These are phyloP conservation scores for Leccinum fibrillosum DNA, from an alignment of 768 basidiomycete genomes.

Conservation along the genomic window DNA sequence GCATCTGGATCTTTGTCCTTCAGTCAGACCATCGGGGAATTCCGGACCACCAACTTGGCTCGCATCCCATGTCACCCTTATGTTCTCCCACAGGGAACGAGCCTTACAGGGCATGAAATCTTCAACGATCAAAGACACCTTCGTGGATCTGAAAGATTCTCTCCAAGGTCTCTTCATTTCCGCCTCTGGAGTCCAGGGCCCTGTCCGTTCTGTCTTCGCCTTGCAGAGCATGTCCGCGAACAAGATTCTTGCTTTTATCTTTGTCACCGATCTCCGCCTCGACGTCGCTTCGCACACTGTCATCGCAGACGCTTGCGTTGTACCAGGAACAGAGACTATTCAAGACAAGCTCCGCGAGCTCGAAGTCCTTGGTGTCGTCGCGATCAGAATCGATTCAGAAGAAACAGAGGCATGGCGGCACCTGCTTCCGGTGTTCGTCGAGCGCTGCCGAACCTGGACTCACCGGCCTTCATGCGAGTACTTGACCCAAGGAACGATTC, in stretches of 20 bases:
- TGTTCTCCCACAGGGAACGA: slow-evolving; percentile 34
- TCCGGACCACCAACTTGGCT: slow-evolving; percentile 29
- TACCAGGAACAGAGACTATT: slow-evolving; percentile 32
- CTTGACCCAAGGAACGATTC: slow-evolving; percentile 29
- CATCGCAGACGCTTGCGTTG: slow-evolving; percentile 47
- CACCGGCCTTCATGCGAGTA: slow-evolving; percentile 48
- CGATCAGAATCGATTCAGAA: slow-evolving; percentile 13
- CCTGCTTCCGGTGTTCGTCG: slow-evolving; percentile 47
- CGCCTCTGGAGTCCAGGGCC: slow-evolving; percentile 22
- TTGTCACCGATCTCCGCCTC: slow-evolving; percentile 44
- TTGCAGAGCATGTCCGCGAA: slow-evolving; percentile 15
- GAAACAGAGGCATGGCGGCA: slow-evolving; percentile 44
- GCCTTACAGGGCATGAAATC: background rate
- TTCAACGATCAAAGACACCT: slow-evolving; percentile 14
- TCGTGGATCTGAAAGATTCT: slow-evolving; percentile 33
- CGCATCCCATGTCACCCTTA: slow-evolving; percentile 26
- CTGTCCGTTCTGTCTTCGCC: slow-evolving; percentile 17
- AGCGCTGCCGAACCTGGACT: slow-evolving; percentile 52
- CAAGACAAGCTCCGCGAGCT: background rate
- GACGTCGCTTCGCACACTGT: slow-evolving; percentile 50
- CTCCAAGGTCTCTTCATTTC: slow-evolving; percentile 28
- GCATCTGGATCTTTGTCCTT: slow-evolving; percentile 34
- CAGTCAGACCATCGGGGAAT: slow-evolving; percentile 22
- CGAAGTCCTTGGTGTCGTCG: slow-evolving; percentile 12
- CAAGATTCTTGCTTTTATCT: slow-evolving; percentile 39